phyloP scores from a whole-genome alignment of 495 filamentous ascomycete genomes.

The Aspergillus diversus region DNA sequence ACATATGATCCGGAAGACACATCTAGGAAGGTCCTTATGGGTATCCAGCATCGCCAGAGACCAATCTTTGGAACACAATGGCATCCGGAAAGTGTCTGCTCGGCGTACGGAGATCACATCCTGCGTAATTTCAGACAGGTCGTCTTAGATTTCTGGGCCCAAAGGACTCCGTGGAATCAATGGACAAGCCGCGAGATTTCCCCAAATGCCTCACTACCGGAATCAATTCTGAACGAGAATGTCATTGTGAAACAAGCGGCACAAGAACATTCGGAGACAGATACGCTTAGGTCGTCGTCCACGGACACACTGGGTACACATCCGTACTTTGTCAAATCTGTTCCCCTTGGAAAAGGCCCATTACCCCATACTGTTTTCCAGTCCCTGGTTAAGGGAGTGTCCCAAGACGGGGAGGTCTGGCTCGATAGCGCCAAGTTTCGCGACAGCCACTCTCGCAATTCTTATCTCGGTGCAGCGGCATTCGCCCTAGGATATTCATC shows the following conservation, averaged over 20 bases:
- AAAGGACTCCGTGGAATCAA: slow-evolving; percentile 4
- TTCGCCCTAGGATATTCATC: slow-evolving; percentile 11
- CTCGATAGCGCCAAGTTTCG: slow-evolving; percentile 14
- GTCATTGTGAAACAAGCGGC: slow-evolving; percentile 13
- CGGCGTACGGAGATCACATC: slow-evolving; percentile 3
- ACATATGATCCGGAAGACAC: slow-evolving; percentile 12
- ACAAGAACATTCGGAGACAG: slow-evolving; percentile 1
- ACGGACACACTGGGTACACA: background rate
- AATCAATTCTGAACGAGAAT: slow-evolving; percentile 4
- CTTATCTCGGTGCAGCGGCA: slow-evolving; percentile 1
- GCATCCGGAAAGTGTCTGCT: slow-evolving; percentile 13
- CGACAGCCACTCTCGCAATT: slow-evolving; percentile 14
- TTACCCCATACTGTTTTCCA: slow-evolving; percentile 2
- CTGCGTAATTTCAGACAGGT: slow-evolving; percentile 5
- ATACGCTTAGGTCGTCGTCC: background rate
- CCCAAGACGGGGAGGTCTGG: slow-evolving; percentile 5
- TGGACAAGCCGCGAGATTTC: slow-evolving; percentile 10
- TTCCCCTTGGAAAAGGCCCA: slow-evolving; percentile 1
- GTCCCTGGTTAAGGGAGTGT: slow-evolving; percentile 4
- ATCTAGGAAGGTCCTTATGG: slow-evolving; percentile 9
- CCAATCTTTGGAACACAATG: slow-evolving; percentile 12
- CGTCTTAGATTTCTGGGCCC: slow-evolving; percentile 9
- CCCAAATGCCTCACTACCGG: background rate
- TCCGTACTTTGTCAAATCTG: slow-evolving; percentile 7
- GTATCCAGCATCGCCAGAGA: slow-evolving; percentile 10